A percentile compares a stretch with the other conserved stretches of the same genome.
Conservation (phyloP, 257 asterid genomes). For the Scutellaria baicalensis region DNA sequence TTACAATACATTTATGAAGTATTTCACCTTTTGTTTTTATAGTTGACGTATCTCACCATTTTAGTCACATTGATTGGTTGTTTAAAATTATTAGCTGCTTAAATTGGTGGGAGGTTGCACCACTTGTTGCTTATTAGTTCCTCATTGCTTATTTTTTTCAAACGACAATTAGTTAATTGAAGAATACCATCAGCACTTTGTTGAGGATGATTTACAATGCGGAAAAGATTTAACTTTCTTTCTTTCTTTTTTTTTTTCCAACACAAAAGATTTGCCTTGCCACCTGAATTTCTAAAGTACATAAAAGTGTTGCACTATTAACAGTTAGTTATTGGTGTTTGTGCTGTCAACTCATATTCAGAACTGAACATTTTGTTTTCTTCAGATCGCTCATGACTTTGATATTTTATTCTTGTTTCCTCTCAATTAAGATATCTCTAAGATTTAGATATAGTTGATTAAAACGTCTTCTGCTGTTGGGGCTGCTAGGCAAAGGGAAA, state of each 20-base stretch:
- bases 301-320: not conserved
- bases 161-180: not conserved
- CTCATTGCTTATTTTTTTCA: not conserved
- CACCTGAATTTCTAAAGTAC: not conserved
- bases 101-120: not conserved
- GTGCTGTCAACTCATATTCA: too few species aligned
- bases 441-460: constrained; percentile 9
- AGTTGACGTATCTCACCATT: not conserved
- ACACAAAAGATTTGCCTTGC: not conserved
- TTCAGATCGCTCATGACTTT: not conserved
- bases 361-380: not conserved
- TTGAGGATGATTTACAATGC: not conserved
- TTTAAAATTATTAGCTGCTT: not conserved
- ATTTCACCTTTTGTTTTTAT: not conserved
- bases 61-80: not conserved
- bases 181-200: not conserved
- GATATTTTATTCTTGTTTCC: constrained; percentile 4
- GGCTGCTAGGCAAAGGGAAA: constrained; percentile 61
- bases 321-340: not conserved
- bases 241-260: not conserved
- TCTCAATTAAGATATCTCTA: not conserved
- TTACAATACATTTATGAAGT: not conserved
- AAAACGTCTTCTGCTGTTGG: constrained; percentile 11
- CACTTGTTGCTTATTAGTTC: not conserved
- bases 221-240: not conserved